These are phyloP conservation scores for Ascochyta lentis DNA, from an alignment of 2,329 filamentous ascomycete species.

Conservation along the genomic window DNA sequence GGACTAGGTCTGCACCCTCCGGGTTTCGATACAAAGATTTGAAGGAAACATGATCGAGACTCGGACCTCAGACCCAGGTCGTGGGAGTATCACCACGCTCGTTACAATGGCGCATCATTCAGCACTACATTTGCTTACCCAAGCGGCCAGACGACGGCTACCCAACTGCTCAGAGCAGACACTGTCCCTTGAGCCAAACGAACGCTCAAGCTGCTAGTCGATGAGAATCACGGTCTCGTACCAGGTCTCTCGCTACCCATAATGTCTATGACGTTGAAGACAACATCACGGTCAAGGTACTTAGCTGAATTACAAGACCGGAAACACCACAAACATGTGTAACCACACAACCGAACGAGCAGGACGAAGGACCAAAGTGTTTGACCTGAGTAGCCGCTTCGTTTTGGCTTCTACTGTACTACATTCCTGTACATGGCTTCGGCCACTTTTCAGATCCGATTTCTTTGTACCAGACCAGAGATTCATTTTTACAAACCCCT, in stretches of 20 bases:
- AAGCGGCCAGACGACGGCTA: neutral
- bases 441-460: neutral
- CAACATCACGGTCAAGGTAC: neutral
- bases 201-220: neutral
- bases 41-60: slow-evolving; percentile 22
- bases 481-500: neutral
- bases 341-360: neutral
- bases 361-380: slow-evolving; percentile 14
- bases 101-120: neutral
- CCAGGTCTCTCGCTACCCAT: neutral
- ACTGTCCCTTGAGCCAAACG: neutral
- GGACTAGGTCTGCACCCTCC: slow-evolving; percentile 50
- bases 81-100: neutral
- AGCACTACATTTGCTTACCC: neutral
- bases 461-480: neutral
- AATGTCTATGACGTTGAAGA: neutral
- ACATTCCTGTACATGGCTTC: slow-evolving; percentile 3
- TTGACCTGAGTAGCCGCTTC: slow-evolving; percentile 7
- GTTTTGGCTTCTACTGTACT: neutral
- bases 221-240: neutral
- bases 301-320: neutral
- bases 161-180: neutral
- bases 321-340: neutral
- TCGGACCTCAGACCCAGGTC: neutral
- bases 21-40: slow-evolving; percentile 38